A percentile compares a stretch with the other conserved stretches of the same genome.
phyloP scores from a whole-genome alignment of 257 asterid genomes.

The Forsythia suspensa region DNA sequence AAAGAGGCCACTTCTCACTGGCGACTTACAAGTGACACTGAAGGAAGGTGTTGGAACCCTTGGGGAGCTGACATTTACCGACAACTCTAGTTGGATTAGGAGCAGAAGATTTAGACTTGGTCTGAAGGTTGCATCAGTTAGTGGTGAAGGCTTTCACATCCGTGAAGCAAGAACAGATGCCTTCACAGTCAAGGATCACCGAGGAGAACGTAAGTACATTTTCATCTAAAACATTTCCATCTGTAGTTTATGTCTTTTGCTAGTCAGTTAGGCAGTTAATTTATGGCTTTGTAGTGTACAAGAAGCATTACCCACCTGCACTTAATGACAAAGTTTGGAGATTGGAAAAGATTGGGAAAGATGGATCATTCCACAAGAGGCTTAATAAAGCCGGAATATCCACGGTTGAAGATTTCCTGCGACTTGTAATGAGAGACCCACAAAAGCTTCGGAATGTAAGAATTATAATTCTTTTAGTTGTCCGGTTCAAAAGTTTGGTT shows the following conservation, averaged over 20 bases:
- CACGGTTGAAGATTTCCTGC: conserved; percentile 83
- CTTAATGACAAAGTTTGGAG: conserved; percentile 94
- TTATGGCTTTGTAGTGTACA: conserved; percentile 68
- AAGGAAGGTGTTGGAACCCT: conserved; percentile 90
- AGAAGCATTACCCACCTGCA: conserved; percentile 97
- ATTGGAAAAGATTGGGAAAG: conserved; percentile 94
- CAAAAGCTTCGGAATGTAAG: conserved; percentile 84
- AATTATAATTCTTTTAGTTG: conserved; percentile 5
- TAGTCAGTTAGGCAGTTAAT: conserved; percentile 18
- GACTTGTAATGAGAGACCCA: conserved; percentile 69
- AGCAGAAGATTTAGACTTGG: conserved; percentile 95
- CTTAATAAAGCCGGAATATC: conserved; percentile 70
- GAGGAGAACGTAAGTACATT: conserved; percentile 87
- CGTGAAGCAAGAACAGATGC: conserved; percentile 96
- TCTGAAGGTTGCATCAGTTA: conserved; percentile 65
- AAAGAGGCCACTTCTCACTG: conserved; percentile 84
- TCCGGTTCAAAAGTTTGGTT: not conserved
- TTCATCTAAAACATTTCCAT: conserved; percentile 7
- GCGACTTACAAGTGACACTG: conserved; percentile 76
- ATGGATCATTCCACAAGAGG: conserved; percentile 95
- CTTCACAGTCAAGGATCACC: conserved; percentile 94
- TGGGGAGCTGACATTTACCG: conserved; percentile 87
- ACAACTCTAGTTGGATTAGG: conserved; percentile 97
- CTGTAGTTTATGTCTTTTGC: not conserved
- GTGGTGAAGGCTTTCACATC: conserved; percentile 56